Evolutionary conservation across 176 grass and related monocot species (phyloP).

Genomic region (Poa pratensis): DNA sequence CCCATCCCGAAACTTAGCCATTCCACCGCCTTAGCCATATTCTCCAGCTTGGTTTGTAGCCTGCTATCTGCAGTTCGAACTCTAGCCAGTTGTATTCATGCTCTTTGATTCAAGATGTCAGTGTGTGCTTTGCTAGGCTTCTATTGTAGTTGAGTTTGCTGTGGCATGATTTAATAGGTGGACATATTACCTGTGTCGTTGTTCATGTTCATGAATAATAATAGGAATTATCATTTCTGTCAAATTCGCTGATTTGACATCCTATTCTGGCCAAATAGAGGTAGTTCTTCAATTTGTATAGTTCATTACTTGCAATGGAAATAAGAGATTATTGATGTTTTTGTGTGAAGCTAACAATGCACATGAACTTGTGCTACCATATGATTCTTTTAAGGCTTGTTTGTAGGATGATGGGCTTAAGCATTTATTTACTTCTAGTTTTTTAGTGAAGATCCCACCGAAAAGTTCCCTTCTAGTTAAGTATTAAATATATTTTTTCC

Average conservation of each 20-base stretch:
- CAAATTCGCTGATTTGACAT: not conserved
- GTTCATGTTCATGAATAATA: not conserved
- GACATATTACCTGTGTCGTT: not conserved
- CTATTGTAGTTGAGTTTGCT: not conserved
- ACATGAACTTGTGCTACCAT: not conserved
- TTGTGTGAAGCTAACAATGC: slow-evolving; percentile 8
- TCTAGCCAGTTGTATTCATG: not conserved
- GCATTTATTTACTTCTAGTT: not conserved
- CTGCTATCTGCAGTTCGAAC: not conserved
- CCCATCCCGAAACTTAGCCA: not conserved
- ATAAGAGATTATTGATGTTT: no score
- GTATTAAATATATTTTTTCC: slow-evolving; percentile 9
- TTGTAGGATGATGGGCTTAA: not conserved
- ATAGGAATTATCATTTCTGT: not conserved
- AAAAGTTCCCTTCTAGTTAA: slow-evolving; percentile 11
- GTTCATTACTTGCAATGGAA: no score
- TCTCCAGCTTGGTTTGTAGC: not conserved
- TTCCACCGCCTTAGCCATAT: not conserved
- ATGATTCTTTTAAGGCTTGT: not conserved
- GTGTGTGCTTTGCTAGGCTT: not conserved
- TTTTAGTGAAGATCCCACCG: not conserved
- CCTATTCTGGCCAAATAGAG: not conserved
- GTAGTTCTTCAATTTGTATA: not conserved
- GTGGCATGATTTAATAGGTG: not conserved
- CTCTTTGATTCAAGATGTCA: not conserved